A percentile compares a stretch with the other conserved stretches of the same genome.
Evolutionary conservation across 495 filamentous ascomycete species (phyloP).

Genomic region (Delitschia confertaspora): DNA sequence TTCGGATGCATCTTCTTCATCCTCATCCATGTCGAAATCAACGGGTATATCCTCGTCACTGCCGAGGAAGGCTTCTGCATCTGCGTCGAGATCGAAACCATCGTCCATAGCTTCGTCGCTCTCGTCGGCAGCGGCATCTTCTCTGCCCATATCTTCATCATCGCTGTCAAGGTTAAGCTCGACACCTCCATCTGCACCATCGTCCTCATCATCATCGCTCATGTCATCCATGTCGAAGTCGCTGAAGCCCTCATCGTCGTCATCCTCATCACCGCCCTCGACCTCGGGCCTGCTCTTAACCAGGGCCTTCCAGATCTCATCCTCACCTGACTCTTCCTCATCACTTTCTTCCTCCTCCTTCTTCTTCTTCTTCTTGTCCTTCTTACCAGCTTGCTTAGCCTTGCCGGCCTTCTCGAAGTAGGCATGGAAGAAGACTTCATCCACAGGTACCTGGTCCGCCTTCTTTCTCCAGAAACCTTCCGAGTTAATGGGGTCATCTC

Average conservation of each 20-base stretch:
- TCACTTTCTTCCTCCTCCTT: constrained; percentile 44
- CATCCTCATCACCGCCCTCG: constrained; percentile 42
- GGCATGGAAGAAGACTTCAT: constrained; percentile 96
- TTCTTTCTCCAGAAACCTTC: constrained; percentile 89
- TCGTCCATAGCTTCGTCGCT: constrained; percentile 36
- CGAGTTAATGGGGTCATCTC: constrained; percentile 59
- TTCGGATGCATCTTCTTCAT: constrained; percentile 33
- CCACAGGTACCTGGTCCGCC: constrained; percentile 70
- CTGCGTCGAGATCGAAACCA: constrained; percentile 38
- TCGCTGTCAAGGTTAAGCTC: constrained; percentile 42
- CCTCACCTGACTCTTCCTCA: constrained; percentile 40
- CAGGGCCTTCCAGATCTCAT: constrained; percentile 89
- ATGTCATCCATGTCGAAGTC: constrained; percentile 55
- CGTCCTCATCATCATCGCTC: constrained; percentile 38
- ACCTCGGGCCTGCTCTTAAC: constrained; percentile 72
- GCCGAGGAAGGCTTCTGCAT: constrained; percentile 35
- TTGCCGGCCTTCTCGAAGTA: constrained; percentile 82
- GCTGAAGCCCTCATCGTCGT: constrained; percentile 23
- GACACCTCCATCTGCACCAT: constrained; percentile 45
- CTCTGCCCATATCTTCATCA: constrained; percentile 32
- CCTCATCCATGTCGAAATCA: constrained; percentile 38
- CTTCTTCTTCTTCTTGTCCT: constrained; percentile 47
- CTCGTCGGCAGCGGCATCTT: constrained; percentile 17
- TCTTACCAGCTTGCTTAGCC: constrained; percentile 37
- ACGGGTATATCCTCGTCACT: constrained; percentile 33